A percentile compares a stretch with the other conserved stretches of the same genome.
Evolutionary conservation across 148 eudicot genomes (phyloP).

Genomic region (Arbutus unedo): DNA sequence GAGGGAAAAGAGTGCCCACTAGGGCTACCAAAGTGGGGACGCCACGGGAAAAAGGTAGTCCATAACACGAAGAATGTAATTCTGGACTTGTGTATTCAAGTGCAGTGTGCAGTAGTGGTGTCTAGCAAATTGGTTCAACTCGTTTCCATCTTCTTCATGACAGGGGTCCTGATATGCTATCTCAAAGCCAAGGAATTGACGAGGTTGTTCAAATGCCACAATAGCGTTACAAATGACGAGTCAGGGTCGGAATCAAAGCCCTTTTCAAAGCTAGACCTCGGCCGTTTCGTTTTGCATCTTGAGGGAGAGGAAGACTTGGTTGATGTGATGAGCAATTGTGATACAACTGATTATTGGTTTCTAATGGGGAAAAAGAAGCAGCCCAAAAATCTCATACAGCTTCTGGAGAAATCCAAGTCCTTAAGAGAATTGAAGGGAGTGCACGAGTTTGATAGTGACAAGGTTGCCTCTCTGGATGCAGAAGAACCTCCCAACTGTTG

Average conservation of each 20-base stretch:
- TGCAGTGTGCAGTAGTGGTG: constrained; percentile 38
- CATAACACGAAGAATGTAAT: constrained; percentile 24
- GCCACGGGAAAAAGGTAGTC: constrained; percentile 30
- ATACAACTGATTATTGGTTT: constrained; percentile 35
- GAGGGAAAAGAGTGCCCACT: constrained; percentile 38
- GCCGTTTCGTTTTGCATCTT: constrained; percentile 43
- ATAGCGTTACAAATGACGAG: not conserved
- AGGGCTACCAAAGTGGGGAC: constrained; percentile 13
- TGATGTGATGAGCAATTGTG: constrained; percentile 36
- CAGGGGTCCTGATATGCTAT: constrained; percentile 16
- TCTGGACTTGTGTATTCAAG: constrained; percentile 27
- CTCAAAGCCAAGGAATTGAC: constrained; percentile 11
- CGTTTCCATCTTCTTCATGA: constrained; percentile 31
- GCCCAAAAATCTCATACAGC: constrained; percentile 33
- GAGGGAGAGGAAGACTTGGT: constrained; percentile 51
- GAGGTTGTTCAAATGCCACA: constrained; percentile 22
- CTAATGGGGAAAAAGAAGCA: constrained; percentile 38
- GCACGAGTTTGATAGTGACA: constrained; percentile 31
- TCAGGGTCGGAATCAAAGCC: not conserved
- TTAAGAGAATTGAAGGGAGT: constrained; percentile 28
- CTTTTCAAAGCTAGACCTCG: constrained; percentile 23
- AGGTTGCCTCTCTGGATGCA: constrained; percentile 35
- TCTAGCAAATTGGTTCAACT: constrained; percentile 38
- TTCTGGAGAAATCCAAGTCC: constrained; percentile 25
- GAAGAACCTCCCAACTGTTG: constrained; percentile 56